phyloP scores from a whole-genome alignment of 129 eudicot genomes.

The Chrysanthemum makinoi region DNA sequence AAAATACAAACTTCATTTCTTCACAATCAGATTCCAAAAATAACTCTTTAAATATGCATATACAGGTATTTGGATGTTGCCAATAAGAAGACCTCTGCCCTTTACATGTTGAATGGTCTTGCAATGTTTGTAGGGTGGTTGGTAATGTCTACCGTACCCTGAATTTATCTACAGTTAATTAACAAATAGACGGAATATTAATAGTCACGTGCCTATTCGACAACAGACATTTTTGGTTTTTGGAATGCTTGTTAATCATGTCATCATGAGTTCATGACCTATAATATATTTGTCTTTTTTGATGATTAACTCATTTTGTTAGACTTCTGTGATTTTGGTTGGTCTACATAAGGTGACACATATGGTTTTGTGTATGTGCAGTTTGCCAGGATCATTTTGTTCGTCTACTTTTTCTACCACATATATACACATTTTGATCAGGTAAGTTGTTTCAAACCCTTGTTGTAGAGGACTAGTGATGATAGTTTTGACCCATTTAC shows the following conservation, averaged over 20 bases:
- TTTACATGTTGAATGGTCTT: conserved; percentile 68
- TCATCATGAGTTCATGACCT: background rate
- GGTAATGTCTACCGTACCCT: conserved; percentile 49
- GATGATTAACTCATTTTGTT: background rate
- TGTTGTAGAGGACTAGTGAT: background rate
- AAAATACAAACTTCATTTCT: conserved; percentile 1
- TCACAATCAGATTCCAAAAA: conserved; percentile 6
- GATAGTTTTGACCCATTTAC: background rate
- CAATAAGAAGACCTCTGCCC: conserved; percentile 62
- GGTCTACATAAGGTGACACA: background rate
- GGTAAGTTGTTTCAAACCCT: conserved; percentile 36
- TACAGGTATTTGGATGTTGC: conserved; percentile 78
- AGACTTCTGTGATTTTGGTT: background rate
- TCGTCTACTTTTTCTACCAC: conserved; percentile 70
- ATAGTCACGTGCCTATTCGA: background rate
- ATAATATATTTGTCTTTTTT: conserved; percentile 6
- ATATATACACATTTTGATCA: conserved; percentile 66
- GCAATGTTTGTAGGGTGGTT: conserved; percentile 83
- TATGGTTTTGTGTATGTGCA: conserved; percentile 28
- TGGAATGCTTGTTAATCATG: background rate
- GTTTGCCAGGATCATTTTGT: conserved; percentile 71
- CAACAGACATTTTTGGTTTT: background rate
- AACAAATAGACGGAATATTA: background rate
- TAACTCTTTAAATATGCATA: conserved; percentile 7
- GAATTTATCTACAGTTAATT: background rate